Percentiles rank a stretch among this genome's conserved stretches.
Conservation (phyloP, 495 filamentous ascomycete species). For the Penicillium longicatenatum region DNA sequence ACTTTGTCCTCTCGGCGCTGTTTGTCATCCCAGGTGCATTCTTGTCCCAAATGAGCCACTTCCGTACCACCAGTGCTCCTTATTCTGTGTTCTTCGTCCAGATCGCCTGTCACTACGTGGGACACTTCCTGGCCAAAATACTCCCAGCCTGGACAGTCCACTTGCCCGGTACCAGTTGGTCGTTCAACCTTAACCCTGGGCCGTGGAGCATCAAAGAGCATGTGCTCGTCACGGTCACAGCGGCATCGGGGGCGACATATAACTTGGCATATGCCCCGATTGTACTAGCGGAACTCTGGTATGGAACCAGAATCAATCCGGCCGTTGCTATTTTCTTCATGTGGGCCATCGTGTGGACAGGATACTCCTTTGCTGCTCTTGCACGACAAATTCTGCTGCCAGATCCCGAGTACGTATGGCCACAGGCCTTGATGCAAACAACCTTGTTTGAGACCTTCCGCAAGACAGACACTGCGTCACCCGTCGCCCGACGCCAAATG, state of each 20-base stretch:
- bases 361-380: slow-evolving; percentile 57
- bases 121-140: slow-evolving; percentile 52
- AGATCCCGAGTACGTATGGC: slow-evolving; percentile 56
- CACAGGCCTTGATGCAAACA: slow-evolving; percentile 52
- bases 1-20: slow-evolving; percentile 53
- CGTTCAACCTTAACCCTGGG: slow-evolving; percentile 57
- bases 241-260: slow-evolving; percentile 55
- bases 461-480: slow-evolving; percentile 51
- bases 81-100: slow-evolving; percentile 62
- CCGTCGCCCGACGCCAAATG: slow-evolving; percentile 53
- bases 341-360: slow-evolving; percentile 56
- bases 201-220: slow-evolving; percentile 61
- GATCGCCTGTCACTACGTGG: slow-evolving; percentile 56
- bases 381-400: slow-evolving; percentile 57
- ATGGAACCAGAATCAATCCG: slow-evolving; percentile 48
- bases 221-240: slow-evolving; percentile 56
- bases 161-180: slow-evolving; percentile 48
- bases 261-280: slow-evolving; percentile 53
- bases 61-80: slow-evolving; percentile 54
- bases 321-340: slow-evolving; percentile 59
- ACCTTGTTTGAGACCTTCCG: slow-evolving; percentile 57
- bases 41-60: slow-evolving; percentile 54
- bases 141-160: slow-evolving; percentile 49
- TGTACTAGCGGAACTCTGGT: slow-evolving; percentile 55
- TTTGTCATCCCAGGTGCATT: slow-evolving; percentile 58